Base-by-base conservation (phyloP, 306 rosid species). In the Pterocarpus macrocarpus region DNA sequence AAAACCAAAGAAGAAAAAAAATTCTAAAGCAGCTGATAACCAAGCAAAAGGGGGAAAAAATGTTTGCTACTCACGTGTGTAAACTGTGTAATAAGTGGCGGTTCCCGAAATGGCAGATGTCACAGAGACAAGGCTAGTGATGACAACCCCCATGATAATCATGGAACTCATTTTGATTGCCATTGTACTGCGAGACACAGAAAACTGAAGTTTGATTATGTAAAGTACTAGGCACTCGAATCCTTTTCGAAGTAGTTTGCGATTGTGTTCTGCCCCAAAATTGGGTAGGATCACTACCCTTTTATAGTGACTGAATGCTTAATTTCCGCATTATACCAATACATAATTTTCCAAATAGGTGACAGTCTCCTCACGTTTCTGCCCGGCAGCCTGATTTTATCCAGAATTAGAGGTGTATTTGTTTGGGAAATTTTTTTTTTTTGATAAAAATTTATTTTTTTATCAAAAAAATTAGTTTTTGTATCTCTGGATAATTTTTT, bases 51-150 rank as follows among this genome's bases (percentile, higher is more conserved):
- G 30, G 1, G 2, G 8, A 33, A 4, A 39, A 1, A 8, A 17
- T 7, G 0, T 57, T 67, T 64, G 79, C 2, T 82, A 82, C 82
- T 63, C 17, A 82, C 86, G 86, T 52, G 13, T 45, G 73, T 82
- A 82, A 53, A 32, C 47, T 0, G 47, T 71, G 45, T 83, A 71
- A 10, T 41, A 77, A 65, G 86, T 83, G 30, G 86, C 82, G 17
- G 86, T 83, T 71, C 86, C 86, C 11, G 86, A 9, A 44, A 28
- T 64, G 17, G 86, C 83, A 6, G 83, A 83, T 63, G 86, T 13
- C 10, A 55, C 36, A 1, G 75, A 78, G 63, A 83, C 45, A 14
- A 77, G 63, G 71, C 69, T 16, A 6, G 32, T 0, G 22, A 73
- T 12, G 39, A 56, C 73, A 39, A 72, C 28, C 33, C 47, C 84